Percentiles rank a stretch among this genome's conserved stretches.
phyloP scores from a whole-genome alignment of 257 asterid species.

The Solanum pimpinellifolium region DNA sequence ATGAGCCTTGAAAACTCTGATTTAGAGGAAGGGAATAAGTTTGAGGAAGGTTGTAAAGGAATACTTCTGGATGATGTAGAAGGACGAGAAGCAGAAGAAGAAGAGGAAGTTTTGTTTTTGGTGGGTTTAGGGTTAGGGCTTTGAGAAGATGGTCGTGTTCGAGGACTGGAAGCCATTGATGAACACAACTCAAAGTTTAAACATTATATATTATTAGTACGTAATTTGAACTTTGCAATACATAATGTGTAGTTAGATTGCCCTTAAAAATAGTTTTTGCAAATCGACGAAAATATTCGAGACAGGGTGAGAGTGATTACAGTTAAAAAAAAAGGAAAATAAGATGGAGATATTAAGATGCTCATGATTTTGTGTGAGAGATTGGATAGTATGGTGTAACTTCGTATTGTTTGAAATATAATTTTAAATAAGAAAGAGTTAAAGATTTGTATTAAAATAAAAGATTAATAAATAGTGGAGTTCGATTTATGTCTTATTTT shows the following conservation, averaged over 20 bases:
- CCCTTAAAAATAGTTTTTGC: too few relatives aligned
- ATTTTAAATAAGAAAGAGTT: too few relatives aligned
- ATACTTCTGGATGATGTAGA: constrained; percentile 1
- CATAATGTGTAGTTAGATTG: neutral
- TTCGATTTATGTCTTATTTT: too few relatives aligned
- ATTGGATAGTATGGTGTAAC: too few relatives aligned
- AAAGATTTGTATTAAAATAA: too few relatives aligned
- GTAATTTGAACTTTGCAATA: neutral
- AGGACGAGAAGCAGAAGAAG: neutral
- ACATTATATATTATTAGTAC: neutral
- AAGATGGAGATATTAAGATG: too few relatives aligned
- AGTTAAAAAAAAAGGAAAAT: too few relatives aligned
- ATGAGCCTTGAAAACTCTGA: constrained; percentile 42
- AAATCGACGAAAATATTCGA: too few relatives aligned
- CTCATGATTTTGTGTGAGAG: too few relatives aligned
- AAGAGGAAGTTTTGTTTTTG: neutral
- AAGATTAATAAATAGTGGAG: too few relatives aligned
- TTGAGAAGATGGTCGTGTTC: neutral
- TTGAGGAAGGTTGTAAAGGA: constrained; percentile 25
- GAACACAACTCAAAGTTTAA: neutral
- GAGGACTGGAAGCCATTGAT: constrained; percentile 12
- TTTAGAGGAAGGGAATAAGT: constrained; percentile 45
- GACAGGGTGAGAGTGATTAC: too few relatives aligned
- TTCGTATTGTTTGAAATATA: too few relatives aligned
- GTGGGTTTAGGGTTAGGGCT: neutral